Base-by-base conservation (phyloP, 345 rosid genomes). In the Populus euphratica region DNA sequence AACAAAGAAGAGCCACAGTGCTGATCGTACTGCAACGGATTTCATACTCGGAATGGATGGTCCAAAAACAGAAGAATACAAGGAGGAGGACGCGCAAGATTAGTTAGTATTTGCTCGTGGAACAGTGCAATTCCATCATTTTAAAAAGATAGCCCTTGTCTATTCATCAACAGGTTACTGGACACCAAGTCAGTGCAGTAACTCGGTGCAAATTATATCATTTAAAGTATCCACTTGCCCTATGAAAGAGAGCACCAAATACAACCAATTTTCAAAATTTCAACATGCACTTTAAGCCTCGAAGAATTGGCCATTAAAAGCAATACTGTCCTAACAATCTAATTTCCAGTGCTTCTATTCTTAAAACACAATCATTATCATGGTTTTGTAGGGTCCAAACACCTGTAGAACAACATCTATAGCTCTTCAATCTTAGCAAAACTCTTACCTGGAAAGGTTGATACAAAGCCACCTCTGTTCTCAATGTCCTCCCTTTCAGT, bases 391-490 rank as follows among this genome's bases (percentile, higher is more conserved):
- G 35, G 21, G 27, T 27, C 25, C 38, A 43, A 8, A 27, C 1
- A 29, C 6, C 5, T 23, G 2, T 10, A 23, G 47, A 65, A 49
- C 52, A 61, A 29, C 38, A 36, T 33, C 5, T 33, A 33, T 67
- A 14, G n/a, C 12, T 29, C 39, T 52, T 35, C 50, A 20, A 75
- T 61, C 36, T 20, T 33, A 23, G 52, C 31, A 50, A 7, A 62
- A 25, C 65, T 63, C 66, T 74, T 86, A 93, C 98, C 98, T 70
- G 99, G 97, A 66, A 93, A 93, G 77, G 87, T 92, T 0, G 96
- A 90, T 8, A 93, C 96, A 69, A 93, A 96, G 67, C 98, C 97
- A 65, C 99, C 99, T 88, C 91, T 84, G 74, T 84, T 83, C 89
- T 91, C 95, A 16, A 93, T 96, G 0, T 67, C 83, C 75, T 88